Conservation (phyloP, 1,139 yeast genomes). For the Diutina ranongensis region DNA sequence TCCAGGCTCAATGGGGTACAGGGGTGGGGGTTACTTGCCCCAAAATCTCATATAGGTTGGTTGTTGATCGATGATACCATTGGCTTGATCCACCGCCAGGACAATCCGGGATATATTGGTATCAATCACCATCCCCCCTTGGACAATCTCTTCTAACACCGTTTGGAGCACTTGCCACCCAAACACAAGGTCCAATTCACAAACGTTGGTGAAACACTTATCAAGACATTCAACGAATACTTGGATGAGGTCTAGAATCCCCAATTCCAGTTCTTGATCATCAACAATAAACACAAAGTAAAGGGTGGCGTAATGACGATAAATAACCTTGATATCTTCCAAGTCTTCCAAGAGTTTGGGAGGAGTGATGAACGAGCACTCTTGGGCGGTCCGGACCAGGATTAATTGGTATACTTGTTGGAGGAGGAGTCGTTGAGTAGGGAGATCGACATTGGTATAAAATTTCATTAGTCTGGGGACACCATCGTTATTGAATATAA, state of each 20-base stretch:
- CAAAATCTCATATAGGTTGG: not conserved
- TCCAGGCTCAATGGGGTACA: not conserved
- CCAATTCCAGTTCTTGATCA: constrained; percentile 90
- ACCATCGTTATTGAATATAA: constrained; percentile 86
- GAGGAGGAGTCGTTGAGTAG: constrained; percentile 60
- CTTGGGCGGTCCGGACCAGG: constrained; percentile 54
- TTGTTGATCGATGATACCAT: constrained; percentile 11
- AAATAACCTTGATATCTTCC: constrained; percentile 79
- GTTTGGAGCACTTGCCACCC: constrained; percentile 97
- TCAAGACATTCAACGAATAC: constrained; percentile 94
- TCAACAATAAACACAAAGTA: constrained; percentile 94
- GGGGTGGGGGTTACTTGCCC: not conserved
- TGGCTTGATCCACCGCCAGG: constrained; percentile 60
- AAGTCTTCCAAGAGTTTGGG: constrained; percentile 64
- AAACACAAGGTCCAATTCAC: constrained; percentile 89
- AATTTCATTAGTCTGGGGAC: constrained; percentile 84
- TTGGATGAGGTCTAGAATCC: constrained; percentile 86
- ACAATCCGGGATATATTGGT: constrained; percentile 78
- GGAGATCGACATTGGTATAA: constrained; percentile 79
- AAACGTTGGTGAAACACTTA: constrained; percentile 85
- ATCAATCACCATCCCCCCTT: constrained; percentile 98
- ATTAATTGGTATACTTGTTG: constrained; percentile 68
- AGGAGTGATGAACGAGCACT: constrained; percentile 73
- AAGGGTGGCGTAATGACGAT: constrained; percentile 88
- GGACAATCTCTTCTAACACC: constrained; percentile 84